Evolutionary conservation across 2,329 filamentous ascomycete genomes (phyloP).

Genomic region (Xylariaceae sp.): DNA sequence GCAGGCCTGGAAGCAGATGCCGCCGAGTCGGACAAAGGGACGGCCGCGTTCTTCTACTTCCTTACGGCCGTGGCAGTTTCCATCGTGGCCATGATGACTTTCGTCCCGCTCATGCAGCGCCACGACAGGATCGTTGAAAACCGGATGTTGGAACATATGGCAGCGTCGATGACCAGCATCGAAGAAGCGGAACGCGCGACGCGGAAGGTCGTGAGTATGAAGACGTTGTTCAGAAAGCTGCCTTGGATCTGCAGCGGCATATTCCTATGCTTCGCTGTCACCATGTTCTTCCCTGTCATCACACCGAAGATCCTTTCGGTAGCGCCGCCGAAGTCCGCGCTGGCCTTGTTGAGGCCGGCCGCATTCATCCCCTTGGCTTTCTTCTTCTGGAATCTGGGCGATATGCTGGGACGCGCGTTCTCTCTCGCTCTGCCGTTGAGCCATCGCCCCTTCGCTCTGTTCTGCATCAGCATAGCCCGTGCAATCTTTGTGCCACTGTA

Average conservation of each 20-base stretch:
- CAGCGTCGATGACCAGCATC: slow-evolving; percentile 44
- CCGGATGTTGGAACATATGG: slow-evolving; percentile 44
- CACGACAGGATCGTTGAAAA: slow-evolving; percentile 49
- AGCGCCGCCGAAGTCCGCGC: slow-evolving; percentile 34
- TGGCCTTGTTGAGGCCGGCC: slow-evolving; percentile 60
- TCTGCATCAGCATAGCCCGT: slow-evolving; percentile 61
- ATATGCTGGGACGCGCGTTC: slow-evolving; percentile 68
- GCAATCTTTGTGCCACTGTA: slow-evolving; percentile 77
- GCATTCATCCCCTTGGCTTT: slow-evolving; percentile 88
- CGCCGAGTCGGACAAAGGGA: slow-evolving; percentile 36
- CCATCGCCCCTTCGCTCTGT: slow-evolving; percentile 60
- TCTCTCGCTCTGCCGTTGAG: slow-evolving; percentile 52
- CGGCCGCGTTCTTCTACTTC: slow-evolving; percentile 85
- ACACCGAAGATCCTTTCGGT: slow-evolving; percentile 62
- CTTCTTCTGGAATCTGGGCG: slow-evolving; percentile 89
- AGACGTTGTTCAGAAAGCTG: slow-evolving; percentile 67
- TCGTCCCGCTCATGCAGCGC: slow-evolving; percentile 64
- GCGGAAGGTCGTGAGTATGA: slow-evolving; percentile 50
- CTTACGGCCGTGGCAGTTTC: slow-evolving; percentile 78
- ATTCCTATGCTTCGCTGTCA: slow-evolving; percentile 73
- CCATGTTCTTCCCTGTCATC: slow-evolving; percentile 95
- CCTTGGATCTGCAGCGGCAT: slow-evolving; percentile 72
- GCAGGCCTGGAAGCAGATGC: slow-evolving; percentile 32
- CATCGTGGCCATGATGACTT: slow-evolving; percentile 61
- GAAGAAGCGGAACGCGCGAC: slow-evolving; percentile 48